Conservation (phyloP, 2,329 filamentous ascomycete species). For the Tolypocladium album region DNA sequence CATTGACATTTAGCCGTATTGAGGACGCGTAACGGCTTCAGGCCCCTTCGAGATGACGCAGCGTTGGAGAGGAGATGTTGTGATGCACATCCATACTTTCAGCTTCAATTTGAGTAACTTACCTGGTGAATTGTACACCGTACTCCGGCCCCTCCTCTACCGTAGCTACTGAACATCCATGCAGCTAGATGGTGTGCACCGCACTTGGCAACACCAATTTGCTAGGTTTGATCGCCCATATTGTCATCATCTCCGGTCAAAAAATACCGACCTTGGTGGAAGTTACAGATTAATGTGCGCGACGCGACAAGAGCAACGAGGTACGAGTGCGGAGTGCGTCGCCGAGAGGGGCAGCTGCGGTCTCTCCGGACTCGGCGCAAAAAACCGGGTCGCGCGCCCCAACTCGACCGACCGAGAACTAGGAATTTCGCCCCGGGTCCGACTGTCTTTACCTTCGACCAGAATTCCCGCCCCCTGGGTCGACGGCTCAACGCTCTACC, state of each 20-base stretch:
- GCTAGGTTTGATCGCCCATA: background rate
- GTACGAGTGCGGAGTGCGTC: background rate
- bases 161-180: background rate
- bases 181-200: background rate
- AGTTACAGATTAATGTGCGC: background rate
- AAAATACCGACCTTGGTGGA: too few relatives aligned
- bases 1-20: too few relatives aligned
- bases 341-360: background rate
- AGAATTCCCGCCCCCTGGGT: background rate
- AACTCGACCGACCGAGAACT: background rate
- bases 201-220: background rate
- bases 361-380: background rate
- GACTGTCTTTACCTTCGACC: background rate
- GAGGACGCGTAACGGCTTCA: too few relatives aligned
- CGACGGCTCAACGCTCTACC: background rate
- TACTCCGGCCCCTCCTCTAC: too few relatives aligned
- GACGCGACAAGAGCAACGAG: background rate
- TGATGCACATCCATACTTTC: background rate
- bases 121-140: too few relatives aligned
- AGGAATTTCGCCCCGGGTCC: background rate
- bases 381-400: background rate
- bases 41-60: background rate
- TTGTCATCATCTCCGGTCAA: background rate
- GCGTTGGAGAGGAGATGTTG: background rate
- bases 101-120: background rate